Evolutionary conservation across 129 eudicot genomes (phyloP), one percentile per base, ranked within the genome.

Genomic region (Centaurea solstitialis): DNA sequence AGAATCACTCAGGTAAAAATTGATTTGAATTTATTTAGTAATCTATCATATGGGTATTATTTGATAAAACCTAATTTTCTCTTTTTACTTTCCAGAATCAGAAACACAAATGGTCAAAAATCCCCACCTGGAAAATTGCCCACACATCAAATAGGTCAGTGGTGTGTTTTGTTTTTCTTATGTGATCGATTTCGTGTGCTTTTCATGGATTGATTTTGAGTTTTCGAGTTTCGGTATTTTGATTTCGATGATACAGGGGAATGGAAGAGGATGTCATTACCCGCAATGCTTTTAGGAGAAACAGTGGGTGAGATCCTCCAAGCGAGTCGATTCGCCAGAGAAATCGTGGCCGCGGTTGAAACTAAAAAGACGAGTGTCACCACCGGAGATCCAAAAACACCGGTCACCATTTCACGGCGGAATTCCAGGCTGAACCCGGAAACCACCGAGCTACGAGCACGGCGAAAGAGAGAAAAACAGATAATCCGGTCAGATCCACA

Each of bases 251-350:
- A 77, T 74, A 1, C 79, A 90, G 98, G 88, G 73, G 99, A 96
- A 15, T 96, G 99, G 99, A 83, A 89, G 35, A 76, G 86, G 82
- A 93, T 96, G 98, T 96, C 99, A 22, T 77, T 96, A 68, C 95
- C 99, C 7, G 93, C 99, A 22, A 96, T 96, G 99, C 83, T 96
- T 5, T 77, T 96, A 15, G 92, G 91, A 65, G 99, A 93, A 84
- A 93, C 99, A 41, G 88, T 96, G 26, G 91, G 90, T 0, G 99
- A 96, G 75, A 93, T 96, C 38, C 81, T 91, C 7, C 91, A 91
- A 86, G 92, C 98, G 39, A 96, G 91, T 70, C 87, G 85, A 79
- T 84, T 89, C 26, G 94, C 98, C 6, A 87, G 87, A 72, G 87
- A 89, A 28, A 82, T 93, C 4, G 92, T 89, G 9, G 83, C 80